Evolutionary conservation across 164 flowering plant species (phyloP), one percentile per base, ranked within the genome.

Genomic region (Magnolia sinica): DNA sequence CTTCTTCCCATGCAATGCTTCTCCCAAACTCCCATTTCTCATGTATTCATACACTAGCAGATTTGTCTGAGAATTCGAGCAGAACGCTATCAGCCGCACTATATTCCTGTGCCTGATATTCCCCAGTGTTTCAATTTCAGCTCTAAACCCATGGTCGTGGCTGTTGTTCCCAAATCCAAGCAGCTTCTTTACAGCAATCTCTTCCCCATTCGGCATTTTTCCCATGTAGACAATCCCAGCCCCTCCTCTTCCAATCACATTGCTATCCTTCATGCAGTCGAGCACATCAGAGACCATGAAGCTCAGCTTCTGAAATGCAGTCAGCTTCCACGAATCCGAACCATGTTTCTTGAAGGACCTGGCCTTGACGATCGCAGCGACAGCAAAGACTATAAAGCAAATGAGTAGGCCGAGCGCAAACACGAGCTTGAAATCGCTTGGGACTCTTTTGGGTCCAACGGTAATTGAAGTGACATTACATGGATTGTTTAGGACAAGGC

Each of bases 161-260:
- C 84, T 85, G 74, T 81, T 76, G 67, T 75, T 71, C 18, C 88
- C 92, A 18, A 88, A 80, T 7, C 92, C 92, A 0, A 88, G 83
- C 4, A 92, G 86, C 63, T 86, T 92, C 76, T 93, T 93, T 16
- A 91, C 96, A 0, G 97, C 98, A 4, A 93, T 87, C 80, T 92
- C 94, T 8, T 82, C 88, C 68, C 96, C 96, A 65, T 82, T 86
- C 0, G 95, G 89, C 90, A 88, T 87, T 81, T 87, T 90, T 0
- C 93, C 98, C 23, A 88, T 85, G 85, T 91, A 95, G 4, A 95
- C 99, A 6, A 90, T 83, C 49, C 99, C 99, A 0, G 98, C 96
- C 13, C 97, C 99, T 45, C 99, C 99, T 52, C 91, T 78, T 1
- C 99, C 99, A 1, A 95, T 90, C 79, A 88, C 90, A 75, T 93